Conservation (phyloP, 164 flowering plant species). For the Saururus chinensis region DNA sequence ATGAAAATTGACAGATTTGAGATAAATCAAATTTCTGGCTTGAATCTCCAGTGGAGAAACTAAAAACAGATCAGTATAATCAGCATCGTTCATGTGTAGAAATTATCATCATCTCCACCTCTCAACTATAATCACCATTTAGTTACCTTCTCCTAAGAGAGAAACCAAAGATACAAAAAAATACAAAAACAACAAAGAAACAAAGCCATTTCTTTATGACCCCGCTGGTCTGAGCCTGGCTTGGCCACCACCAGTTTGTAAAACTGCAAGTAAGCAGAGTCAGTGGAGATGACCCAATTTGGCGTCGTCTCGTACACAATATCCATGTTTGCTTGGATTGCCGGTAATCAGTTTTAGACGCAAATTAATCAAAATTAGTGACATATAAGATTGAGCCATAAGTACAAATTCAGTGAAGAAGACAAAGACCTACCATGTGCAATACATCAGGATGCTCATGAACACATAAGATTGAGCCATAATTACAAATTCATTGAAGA, state of each 20-base stretch:
- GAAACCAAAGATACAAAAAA: neutral
- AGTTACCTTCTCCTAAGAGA: too few relatives aligned
- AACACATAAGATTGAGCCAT: too few relatives aligned
- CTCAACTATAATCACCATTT: too few relatives aligned
- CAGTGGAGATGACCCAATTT: neutral
- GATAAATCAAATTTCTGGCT: constrained; percentile 4
- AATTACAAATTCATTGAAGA: neutral
- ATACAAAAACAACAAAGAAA: neutral
- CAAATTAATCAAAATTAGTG: neutral
- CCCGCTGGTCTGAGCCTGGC: neutral
- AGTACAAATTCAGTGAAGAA: too few relatives aligned
- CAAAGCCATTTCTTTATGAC: neutral
- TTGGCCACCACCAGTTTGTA: neutral
- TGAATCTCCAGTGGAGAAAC: neutral
- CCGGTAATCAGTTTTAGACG: constrained; percentile 8
- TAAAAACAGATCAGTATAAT: constrained; percentile 5
- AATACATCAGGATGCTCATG: neutral
- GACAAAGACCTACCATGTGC: too few relatives aligned
- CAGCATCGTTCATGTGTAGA: constrained; percentile 2
- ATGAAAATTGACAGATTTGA: too few relatives aligned
- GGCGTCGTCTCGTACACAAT: constrained; percentile 9
- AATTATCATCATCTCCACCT: constrained; percentile 2
- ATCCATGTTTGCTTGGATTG: neutral
- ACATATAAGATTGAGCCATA: too few relatives aligned
- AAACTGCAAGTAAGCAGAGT: neutral